Percentiles rank a stretch among this genome's conserved stretches.
phyloP scores from a whole-genome alignment of 1,284 basidiomycete genomes.

The Spongiforma sp. region DNA sequence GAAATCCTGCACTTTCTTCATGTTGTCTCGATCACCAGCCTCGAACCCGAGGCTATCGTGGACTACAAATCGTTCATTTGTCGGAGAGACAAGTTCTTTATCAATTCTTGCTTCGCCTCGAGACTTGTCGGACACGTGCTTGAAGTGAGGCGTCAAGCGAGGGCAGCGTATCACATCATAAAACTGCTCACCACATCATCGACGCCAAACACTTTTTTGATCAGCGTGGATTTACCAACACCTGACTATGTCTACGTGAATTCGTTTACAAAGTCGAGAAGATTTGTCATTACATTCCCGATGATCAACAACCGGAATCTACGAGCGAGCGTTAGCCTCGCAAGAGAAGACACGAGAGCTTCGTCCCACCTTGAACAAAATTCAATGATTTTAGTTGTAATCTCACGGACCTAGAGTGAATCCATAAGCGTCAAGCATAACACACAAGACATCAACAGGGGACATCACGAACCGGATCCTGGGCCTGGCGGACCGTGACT shows the following conservation, averaged over 20 bases:
- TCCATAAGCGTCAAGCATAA: neutral
- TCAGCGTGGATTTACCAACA: constrained; percentile 22
- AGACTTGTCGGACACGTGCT: constrained; percentile 6
- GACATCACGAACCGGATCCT: constrained; percentile 9
- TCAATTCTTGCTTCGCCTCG: constrained; percentile 16
- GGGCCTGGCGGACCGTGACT: neutral
- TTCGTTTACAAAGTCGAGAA: neutral
- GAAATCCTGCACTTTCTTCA: constrained; percentile 6
- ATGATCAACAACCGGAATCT: constrained; percentile 26
- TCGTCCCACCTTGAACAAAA: constrained; percentile 14
- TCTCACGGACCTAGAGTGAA: constrained; percentile 6
- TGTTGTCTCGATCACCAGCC: constrained; percentile 11
- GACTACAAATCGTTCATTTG: constrained; percentile 19
- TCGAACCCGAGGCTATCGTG: constrained; percentile 28
- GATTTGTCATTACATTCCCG: constrained; percentile 15
- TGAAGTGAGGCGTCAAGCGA: neutral
- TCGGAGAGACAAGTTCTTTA: constrained; percentile 7
- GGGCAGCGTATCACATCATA: neutral
- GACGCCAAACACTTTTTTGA: constrained; percentile 19
- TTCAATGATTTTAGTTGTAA: constrained; percentile 4
- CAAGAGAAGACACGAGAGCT: neutral
- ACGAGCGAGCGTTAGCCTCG: neutral
- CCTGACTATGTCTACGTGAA: constrained; percentile 15
- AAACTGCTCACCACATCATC: constrained; percentile 13
- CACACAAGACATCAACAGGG: too few relatives aligned